phyloP scores from a whole-genome alignment of 257 asterid species.

The Gentiana macrophylla region DNA sequence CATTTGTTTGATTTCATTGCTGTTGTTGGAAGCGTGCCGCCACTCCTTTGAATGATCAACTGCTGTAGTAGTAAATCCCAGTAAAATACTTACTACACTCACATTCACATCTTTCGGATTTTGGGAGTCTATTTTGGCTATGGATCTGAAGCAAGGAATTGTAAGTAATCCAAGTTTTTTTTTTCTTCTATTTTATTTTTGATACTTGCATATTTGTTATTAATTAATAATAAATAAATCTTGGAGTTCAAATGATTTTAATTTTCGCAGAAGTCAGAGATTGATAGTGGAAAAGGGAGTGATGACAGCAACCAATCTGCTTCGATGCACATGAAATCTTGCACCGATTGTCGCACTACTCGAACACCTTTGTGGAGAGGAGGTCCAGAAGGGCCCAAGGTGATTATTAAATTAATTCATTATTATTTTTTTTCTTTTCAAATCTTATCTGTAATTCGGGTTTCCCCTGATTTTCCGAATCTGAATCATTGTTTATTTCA shows the following conservation, averaged over 20 bases:
- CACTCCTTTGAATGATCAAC: neutral
- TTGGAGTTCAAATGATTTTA: neutral
- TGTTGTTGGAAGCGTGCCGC: too few relatives aligned
- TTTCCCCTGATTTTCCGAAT: neutral
- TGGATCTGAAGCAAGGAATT: too few relatives aligned
- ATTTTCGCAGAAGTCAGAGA: conserved; percentile 35
- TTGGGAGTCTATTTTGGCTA: too few relatives aligned
- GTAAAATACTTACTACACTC: too few relatives aligned
- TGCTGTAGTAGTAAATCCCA: too few relatives aligned
- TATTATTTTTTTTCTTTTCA: neutral
- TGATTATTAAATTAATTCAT: neutral
- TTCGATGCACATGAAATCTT: conserved; percentile 31
- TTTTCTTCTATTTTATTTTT: neutral
- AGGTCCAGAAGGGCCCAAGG: conserved; percentile 97
- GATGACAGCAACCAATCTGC: conserved; percentile 13
- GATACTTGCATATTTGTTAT: neutral
- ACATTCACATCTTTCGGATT: too few relatives aligned
- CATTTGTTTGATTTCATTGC: neutral
- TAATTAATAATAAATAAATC: too few relatives aligned
- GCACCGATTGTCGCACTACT: conserved; percentile 69
- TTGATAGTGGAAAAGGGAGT: conserved; percentile 14
- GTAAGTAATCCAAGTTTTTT: too few relatives aligned
- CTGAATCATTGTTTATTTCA: neutral
- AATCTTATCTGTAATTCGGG: neutral
- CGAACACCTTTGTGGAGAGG: conserved; percentile 94